These are phyloP conservation scores for Penicillium hordei DNA, from an alignment of 2,329 filamentous ascomycete species.

Conservation along the genomic window DNA sequence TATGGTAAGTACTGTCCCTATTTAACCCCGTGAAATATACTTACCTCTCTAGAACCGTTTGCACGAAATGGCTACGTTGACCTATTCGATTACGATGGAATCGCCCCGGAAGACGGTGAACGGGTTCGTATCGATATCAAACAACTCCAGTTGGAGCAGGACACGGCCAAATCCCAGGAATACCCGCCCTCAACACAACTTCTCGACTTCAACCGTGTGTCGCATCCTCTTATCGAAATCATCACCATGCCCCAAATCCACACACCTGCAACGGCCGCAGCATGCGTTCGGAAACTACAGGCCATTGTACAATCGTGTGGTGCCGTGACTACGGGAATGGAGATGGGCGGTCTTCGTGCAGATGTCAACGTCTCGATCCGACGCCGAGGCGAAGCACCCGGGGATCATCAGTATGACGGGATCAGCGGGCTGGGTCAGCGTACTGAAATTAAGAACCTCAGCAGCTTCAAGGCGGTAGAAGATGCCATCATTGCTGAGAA, in stretches of 20 bases:
- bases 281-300: slow-evolving; percentile 86
- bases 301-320: slow-evolving; percentile 74
- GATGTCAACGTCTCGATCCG: slow-evolving; percentile 94
- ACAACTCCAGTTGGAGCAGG: slow-evolving; percentile 95
- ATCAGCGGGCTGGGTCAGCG: slow-evolving; percentile 72
- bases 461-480: slow-evolving; percentile 91
- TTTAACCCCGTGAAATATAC: neutral
- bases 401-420: slow-evolving; percentile 54
- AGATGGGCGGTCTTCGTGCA: slow-evolving; percentile 82
- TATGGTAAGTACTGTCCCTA: slow-evolving; percentile 54
- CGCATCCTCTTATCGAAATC: slow-evolving; percentile 88
- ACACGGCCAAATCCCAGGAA: slow-evolving; percentile 89
- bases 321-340: slow-evolving; percentile 88
- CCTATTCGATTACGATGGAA: slow-evolving; percentile 73
- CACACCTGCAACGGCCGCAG: slow-evolving; percentile 80
- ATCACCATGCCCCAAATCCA: slow-evolving; percentile 90
- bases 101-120: slow-evolving; percentile 70
- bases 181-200: slow-evolving; percentile 72
- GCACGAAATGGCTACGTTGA: slow-evolving; percentile 69
- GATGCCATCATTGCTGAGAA: slow-evolving; percentile 91
- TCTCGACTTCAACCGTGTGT: slow-evolving; percentile 91
- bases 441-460: slow-evolving; percentile 97
- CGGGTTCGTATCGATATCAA: slow-evolving; percentile 77
- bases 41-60: slow-evolving; percentile 53
- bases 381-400: slow-evolving; percentile 52